phyloP scores from a whole-genome alignment of 2,329 filamentous ascomycete species.

The Didymella keratinophila region DNA sequence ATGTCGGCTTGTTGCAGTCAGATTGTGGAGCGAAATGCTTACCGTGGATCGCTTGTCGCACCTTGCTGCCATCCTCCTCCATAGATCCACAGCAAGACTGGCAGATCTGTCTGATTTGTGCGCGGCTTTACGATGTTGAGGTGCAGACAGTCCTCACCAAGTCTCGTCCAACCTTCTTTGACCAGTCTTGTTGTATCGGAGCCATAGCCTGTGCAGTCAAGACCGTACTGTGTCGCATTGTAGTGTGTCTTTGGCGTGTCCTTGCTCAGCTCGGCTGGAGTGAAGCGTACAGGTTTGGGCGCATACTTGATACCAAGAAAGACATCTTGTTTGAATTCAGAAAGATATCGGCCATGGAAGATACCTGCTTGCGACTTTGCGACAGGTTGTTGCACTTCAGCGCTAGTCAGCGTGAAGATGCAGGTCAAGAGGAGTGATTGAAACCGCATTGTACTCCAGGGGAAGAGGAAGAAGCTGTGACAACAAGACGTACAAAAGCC shows the following conservation, averaged over 20 bases:
- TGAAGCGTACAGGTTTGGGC: slow-evolving; percentile 37
- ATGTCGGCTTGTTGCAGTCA: slow-evolving; percentile 2
- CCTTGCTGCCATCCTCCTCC: slow-evolving; percentile 46
- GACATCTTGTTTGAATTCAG: slow-evolving; percentile 41
- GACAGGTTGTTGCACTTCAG: slow-evolving; percentile 15
- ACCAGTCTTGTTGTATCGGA: slow-evolving; percentile 37
- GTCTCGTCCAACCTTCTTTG: slow-evolving; percentile 30
- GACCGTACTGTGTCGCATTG: slow-evolving; percentile 36
- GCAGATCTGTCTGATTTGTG: slow-evolving; percentile 29
- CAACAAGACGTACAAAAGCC: too few species aligned
- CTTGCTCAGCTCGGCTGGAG: slow-evolving; percentile 28
- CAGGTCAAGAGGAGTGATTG: not conserved
- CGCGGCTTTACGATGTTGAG: slow-evolving; percentile 47
- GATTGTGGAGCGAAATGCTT: not conserved
- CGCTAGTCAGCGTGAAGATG: not conserved
- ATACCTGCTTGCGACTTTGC: slow-evolving; percentile 36
- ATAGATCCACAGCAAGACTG: slow-evolving; percentile 46
- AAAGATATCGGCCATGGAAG: slow-evolving; percentile 39
- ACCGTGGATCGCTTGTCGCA: slow-evolving; percentile 44
- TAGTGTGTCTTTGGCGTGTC: slow-evolving; percentile 25
- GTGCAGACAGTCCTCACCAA: slow-evolving; percentile 56
- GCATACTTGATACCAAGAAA: slow-evolving; percentile 45
- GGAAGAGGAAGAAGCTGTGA: too few species aligned
- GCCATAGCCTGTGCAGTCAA: slow-evolving; percentile 41
- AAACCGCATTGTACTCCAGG: slow-evolving; percentile 1